Evolutionary conservation across 176 grass and related monocot genomes (phyloP).

Genomic region (Canna indica): DNA sequence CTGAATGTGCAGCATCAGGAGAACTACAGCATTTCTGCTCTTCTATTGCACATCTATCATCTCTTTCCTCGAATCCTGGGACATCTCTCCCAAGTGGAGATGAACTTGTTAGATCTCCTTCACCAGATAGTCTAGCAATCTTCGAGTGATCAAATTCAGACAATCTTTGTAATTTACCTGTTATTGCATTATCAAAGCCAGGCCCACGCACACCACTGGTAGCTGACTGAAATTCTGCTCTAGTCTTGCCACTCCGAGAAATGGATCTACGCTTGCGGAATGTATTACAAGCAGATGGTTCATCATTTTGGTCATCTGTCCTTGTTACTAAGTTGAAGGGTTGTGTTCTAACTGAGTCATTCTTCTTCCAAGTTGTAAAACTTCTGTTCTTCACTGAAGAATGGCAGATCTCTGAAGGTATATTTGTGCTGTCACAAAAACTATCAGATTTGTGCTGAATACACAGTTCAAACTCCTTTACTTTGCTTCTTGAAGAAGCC

Average conservation of each 20-base stretch:
- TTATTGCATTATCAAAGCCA: constrained; percentile 26
- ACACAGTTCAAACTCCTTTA: constrained; percentile 36
- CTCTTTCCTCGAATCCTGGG: not conserved
- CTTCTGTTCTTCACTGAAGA: not conserved
- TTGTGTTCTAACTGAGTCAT: constrained; percentile 19
- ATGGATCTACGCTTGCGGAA: constrained; percentile 55
- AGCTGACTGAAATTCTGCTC: constrained; percentile 32
- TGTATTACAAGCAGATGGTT: constrained; percentile 33
- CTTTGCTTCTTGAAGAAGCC: constrained; percentile 36
- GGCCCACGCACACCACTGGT: constrained; percentile 17
- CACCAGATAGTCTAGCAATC: not conserved
- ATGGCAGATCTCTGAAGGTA: not conserved
- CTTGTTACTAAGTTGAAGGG: constrained; percentile 22
- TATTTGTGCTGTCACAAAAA: constrained; percentile 20
- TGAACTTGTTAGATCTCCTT: constrained; percentile 35
- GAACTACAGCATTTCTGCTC: constrained; percentile 20
- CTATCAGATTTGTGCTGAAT: constrained; percentile 30
- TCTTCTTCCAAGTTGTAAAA: constrained; percentile 6
- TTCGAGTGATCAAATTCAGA: constrained; percentile 7
- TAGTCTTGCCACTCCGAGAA: constrained; percentile 37
- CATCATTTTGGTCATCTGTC: constrained; percentile 22
- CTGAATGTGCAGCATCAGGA: constrained; percentile 24
- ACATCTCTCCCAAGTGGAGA: not conserved
- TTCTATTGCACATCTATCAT: constrained; percentile 21
- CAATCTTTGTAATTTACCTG: constrained; percentile 31